These are phyloP conservation scores for Gastrolobium villosum DNA, from an alignment of 306 rosid genomes.

Conservation along the genomic window DNA sequence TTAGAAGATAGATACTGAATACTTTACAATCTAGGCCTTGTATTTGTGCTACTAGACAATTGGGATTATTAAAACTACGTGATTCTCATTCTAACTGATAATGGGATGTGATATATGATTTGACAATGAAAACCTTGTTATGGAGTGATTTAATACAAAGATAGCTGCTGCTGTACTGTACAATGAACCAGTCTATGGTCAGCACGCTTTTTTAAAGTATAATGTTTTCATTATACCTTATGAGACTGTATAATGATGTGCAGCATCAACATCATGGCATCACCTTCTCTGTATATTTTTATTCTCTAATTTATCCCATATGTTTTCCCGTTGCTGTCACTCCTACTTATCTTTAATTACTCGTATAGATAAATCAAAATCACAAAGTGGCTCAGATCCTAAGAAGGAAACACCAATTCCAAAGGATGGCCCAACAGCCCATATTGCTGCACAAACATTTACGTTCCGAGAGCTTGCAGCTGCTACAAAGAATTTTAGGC, in stretches of 20 bases:
- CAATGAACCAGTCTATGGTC: conserved; percentile 26
- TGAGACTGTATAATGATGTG: conserved; percentile 29
- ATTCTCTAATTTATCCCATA: conserved; percentile 19
- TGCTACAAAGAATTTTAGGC: conserved; percentile 91
- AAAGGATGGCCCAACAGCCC: conserved; percentile 88
- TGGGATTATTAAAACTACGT: conserved; percentile 30
- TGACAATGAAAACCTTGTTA: conserved; percentile 32
- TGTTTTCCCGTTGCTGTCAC: background rate
- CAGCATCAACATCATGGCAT: conserved; percentile 3
- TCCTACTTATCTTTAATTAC: conserved; percentile 32
- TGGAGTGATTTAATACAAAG: conserved; percentile 23
- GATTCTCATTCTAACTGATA: conserved; percentile 31
- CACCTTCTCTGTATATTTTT: conserved; percentile 21
- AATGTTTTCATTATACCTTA: background rate
- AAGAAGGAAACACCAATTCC: conserved; percentile 81
- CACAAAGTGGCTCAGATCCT: conserved; percentile 66
- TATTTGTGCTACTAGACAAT: background rate
- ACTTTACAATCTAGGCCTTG: conserved; percentile 13
- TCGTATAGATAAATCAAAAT: conserved; percentile 80
- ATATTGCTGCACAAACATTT: conserved; percentile 98
- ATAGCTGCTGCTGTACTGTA: conserved; percentile 23
- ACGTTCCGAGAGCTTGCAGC: conserved; percentile 97
- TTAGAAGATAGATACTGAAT: conserved; percentile 30
- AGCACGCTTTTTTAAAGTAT: conserved; percentile 29
- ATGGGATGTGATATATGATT: conserved; percentile 30